Percentiles rank a stretch among this genome's conserved stretches.
These are phyloP conservation scores for Trypanosoma melophagium DNA, from an alignment of 208 protist genomes.

Conservation along the genomic window DNA sequence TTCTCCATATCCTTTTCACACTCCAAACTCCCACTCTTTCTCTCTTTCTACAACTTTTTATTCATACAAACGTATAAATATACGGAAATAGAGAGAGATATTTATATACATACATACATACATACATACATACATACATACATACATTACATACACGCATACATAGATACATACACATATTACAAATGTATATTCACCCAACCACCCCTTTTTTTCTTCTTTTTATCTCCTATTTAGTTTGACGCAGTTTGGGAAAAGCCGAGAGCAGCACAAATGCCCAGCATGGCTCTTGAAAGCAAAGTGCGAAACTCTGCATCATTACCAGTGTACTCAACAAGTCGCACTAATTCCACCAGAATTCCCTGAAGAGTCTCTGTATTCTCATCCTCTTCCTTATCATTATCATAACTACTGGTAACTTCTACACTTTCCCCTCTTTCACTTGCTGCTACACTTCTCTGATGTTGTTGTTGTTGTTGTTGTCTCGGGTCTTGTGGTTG, in stretches of 20 bases:
- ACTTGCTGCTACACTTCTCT: no score
- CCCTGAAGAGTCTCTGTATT: constrained; percentile 5
- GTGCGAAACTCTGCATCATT: constrained; percentile 19
- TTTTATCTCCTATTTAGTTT: neutral
- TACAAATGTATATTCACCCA: no score
- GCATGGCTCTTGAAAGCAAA: constrained; percentile 22
- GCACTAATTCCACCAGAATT: constrained; percentile 19
- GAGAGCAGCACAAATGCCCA: constrained; percentile 20
- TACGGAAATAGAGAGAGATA: neutral
- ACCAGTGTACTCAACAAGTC: constrained; percentile 24
- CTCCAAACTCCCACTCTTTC: no score
- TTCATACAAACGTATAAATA: no score
- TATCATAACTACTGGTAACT: neutral
- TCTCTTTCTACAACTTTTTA: no score
- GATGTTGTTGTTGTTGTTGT: neutral
- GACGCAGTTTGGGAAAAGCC: constrained; percentile 11
- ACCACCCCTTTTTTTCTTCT: no score
- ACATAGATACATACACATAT: neutral
- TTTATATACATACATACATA: neutral
- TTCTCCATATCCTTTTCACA: no score
- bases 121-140: neutral
- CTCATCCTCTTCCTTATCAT: neutral
- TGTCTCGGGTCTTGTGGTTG: constrained; percentile 1
- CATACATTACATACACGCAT: neutral
- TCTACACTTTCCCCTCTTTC: neutral